Conservation (phyloP, 2,329 filamentous ascomycete species). For the Xylariaceae sp. region DNA sequence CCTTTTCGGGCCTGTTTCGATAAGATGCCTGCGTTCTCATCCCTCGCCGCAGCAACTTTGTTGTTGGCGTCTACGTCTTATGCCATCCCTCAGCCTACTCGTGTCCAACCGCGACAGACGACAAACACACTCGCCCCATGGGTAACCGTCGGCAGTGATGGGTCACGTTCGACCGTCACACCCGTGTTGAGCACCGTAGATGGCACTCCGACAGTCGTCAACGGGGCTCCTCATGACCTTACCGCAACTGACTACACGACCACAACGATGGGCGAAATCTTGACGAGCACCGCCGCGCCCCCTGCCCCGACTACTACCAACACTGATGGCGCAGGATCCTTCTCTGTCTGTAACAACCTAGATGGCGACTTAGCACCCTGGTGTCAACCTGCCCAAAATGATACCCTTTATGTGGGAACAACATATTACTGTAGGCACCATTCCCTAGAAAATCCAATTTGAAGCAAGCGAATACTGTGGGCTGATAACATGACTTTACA, state of each 20-base stretch:
- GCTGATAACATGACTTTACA: conserved; percentile 24
- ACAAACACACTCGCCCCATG: conserved; percentile 42
- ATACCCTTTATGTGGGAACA: conserved; percentile 40
- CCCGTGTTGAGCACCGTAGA: conserved; percentile 44
- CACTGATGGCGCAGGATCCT: conserved; percentile 40
- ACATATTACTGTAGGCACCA: conserved; percentile 47
- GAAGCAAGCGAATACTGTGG: no score
- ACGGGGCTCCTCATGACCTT: conserved; percentile 39
- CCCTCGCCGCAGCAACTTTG: conserved; percentile 19
- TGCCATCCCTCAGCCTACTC: conserved; percentile 23
- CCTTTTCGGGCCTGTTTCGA: no score
- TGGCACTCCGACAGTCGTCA: conserved; percentile 41
- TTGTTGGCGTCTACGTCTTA: conserved; percentile 24
- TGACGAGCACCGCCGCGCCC: conserved; percentile 40
- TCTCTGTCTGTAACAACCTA: conserved; percentile 46
- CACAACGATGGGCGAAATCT: conserved; percentile 27
- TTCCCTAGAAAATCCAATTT: neutral
- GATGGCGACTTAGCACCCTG: conserved; percentile 48
- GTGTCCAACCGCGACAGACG: conserved; percentile 15
- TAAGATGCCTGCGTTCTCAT: conserved; percentile 19
- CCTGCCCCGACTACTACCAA: conserved; percentile 41
- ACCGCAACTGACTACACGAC: conserved; percentile 35
- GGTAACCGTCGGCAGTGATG: conserved; percentile 48
- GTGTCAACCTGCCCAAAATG: conserved; percentile 44
- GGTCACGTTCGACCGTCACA: conserved; percentile 46